A percentile compares a stretch with the other conserved stretches of the same genome.
These are phyloP conservation scores for Spirogloea muscicola DNA, from an alignment of 139 green algal genomes.

Conservation along the genomic window DNA sequence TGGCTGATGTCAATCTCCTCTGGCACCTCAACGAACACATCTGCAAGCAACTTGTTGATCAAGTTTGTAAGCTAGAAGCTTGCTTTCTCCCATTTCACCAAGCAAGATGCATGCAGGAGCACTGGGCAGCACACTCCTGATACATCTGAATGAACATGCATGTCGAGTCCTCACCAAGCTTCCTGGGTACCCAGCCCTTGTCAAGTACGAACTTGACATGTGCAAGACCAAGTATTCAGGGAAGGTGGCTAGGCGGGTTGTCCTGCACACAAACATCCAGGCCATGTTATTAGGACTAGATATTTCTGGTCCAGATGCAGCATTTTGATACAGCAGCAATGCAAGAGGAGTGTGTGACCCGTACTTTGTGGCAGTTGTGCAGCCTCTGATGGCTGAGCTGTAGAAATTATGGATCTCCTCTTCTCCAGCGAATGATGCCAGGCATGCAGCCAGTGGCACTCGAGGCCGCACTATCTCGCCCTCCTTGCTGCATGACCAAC, in stretches of 20 bases:
- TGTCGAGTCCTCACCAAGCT: conserved; percentile 68
- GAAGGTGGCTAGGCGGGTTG: conserved; percentile 71
- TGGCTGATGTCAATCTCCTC: conserved; percentile 73
- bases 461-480: conserved; percentile 54
- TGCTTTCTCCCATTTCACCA: too few species aligned
- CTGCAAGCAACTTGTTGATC: conserved; percentile 14
- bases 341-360: too few species aligned
- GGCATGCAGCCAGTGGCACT: conserved; percentile 82
- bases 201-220: conserved; percentile 74
- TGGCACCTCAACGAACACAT: conserved; percentile 80
- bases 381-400: conserved; percentile 55
- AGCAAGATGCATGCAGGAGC: too few species aligned
- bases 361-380: conserved; percentile 39
- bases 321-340: too few species aligned
- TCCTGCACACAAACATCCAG: conserved; percentile 55
- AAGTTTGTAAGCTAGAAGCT: too few species aligned
- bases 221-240: conserved; percentile 84
- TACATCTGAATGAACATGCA: too few species aligned
- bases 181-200: conserved; percentile 80
- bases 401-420: conserved; percentile 78
- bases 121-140: too few species aligned
- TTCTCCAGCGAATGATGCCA: conserved; percentile 62
- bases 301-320: too few species aligned
- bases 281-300: too few species aligned
- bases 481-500: background rate